Evolutionary conservation across 768 basidiomycete genomes (phyloP).

Genomic region (Wakefieldia striispora): DNA sequence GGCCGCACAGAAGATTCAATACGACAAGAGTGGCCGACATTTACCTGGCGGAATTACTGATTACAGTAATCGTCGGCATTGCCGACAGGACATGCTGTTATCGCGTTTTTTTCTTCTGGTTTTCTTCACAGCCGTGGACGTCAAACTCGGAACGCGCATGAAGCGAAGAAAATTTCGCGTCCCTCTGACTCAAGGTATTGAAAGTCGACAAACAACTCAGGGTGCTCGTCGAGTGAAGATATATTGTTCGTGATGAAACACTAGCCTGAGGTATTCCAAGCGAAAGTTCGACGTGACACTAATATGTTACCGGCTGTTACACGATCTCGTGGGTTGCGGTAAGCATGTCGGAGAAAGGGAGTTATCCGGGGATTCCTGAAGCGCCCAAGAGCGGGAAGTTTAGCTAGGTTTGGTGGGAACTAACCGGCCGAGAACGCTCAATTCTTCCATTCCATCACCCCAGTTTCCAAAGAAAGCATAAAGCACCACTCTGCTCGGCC

Average conservation of each 20-base stretch:
- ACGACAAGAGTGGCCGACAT: neutral
- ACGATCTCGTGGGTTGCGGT: slow-evolving; percentile 4
- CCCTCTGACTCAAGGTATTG: neutral
- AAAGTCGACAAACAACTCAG: too few species aligned
- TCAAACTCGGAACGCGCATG: neutral
- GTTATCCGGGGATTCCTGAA: slow-evolving; percentile 7
- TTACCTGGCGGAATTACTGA: slow-evolving; percentile 8
- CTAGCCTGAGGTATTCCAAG: too few species aligned
- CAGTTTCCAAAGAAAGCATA: slow-evolving; percentile 37
- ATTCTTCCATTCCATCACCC: slow-evolving; percentile 30
- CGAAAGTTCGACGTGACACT: neutral
- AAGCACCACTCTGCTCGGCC: slow-evolving; percentile 27
- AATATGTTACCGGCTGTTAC: neutral
- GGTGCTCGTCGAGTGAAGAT: too few species aligned
- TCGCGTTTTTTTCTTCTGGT: slow-evolving; percentile 1
- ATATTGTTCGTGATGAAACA: too few species aligned
- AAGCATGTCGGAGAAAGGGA: slow-evolving; percentile 10
- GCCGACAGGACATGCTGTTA: slow-evolving; percentile 22
- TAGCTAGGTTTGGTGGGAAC: slow-evolving; percentile 31
- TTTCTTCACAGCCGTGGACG: slow-evolving; percentile 4
- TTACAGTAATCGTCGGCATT: slow-evolving; percentile 11
- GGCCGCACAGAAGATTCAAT: slow-evolving; percentile 11
- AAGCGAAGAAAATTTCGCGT: slow-evolving; percentile 8
- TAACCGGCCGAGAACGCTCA: slow-evolving; percentile 23
- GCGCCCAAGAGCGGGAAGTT: slow-evolving; percentile 18